These are phyloP conservation scores for Plasmodium relictum DNA, from an alignment of 169 alveolate species.

Conservation along the genomic window DNA sequence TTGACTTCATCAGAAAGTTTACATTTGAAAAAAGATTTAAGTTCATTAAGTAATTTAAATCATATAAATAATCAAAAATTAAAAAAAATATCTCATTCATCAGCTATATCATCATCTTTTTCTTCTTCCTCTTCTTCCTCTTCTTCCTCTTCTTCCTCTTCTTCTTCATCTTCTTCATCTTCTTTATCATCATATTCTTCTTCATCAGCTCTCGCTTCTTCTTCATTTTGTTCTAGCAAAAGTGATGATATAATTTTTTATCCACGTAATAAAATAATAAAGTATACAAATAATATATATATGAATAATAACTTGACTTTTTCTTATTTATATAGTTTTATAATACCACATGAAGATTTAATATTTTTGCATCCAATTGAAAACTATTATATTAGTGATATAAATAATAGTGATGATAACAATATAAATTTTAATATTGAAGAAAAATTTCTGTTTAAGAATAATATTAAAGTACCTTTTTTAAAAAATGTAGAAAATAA, in stretches of 20 bases:
- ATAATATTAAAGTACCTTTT: neutral
- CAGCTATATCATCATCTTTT: neutral
- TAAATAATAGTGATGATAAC: neutral
- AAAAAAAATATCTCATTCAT: neutral
- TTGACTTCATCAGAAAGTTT: neutral
- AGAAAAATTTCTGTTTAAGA: neutral
- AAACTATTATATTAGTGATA: conserved; percentile 20
- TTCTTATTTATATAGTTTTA: conserved; percentile 63
- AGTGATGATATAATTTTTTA: conserved; percentile 14
- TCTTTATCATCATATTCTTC: conserved; percentile 6
- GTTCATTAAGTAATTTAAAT: neutral
- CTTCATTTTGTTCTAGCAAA: conserved; percentile 41
- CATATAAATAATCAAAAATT: neutral
- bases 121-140: conserved; percentile 1
- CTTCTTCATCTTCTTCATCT: conserved; percentile 19
- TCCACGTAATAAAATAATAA: conserved; percentile 26
- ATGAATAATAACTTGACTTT: conserved; percentile 46
- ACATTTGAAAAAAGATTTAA: neutral
- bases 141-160: conserved; percentile 2
- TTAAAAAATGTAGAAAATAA: neutral
- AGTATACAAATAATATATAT: conserved; percentile 47
- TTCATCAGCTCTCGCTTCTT: conserved; percentile 25
- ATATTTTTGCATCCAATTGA: conserved; percentile 49
- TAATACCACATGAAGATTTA: conserved; percentile 61
- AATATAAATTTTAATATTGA: neutral